Evolutionary conservation across 192 early-diverging fungal species (phyloP), one percentile per base, ranked within the genome.

Genomic region (Gonapodya prolifera): DNA sequence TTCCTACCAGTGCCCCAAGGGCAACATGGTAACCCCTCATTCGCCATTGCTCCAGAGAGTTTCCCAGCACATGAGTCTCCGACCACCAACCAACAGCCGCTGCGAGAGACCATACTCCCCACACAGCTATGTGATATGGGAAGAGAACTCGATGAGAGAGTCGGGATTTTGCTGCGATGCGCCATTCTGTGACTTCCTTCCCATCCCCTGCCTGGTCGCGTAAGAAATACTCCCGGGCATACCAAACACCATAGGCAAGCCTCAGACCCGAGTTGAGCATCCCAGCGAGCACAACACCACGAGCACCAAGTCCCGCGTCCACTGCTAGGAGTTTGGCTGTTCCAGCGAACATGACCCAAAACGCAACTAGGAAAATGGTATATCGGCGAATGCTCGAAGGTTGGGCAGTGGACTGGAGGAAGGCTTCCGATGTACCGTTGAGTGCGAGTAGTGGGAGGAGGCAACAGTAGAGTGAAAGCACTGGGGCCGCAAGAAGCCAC

Each of bases 351-450:
- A 32, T 13, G 31, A 32, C 32, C 71, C 71, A 73, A 73, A 73
- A 73, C 31, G 32, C 8, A 29, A 73, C 31, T 2, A 73, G 71
- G 8, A 18, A 8, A 2, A 32, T 30, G 8, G 71, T 30, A 73
- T 73, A 73, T 73, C 71, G 71, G 31, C 71, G 18, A 2, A 73
- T 73, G 8, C 8, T 32, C 8, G 71, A 8, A 18, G 71, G 8
- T 16, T 73, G 8, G 28, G 71, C 71, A 8, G 32, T 18, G 16
- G 71, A 30, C 31, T 73, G 71, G 8, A 73, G 28, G 31, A 73
- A 73, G 71, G 71, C 71, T 73, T 73, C 71, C 71, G 71, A 30
- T 13, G 32, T 32, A 8, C 71, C 71, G 29, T 73, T 73, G 18
- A 32, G 29, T 32, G 71, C 71, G 28, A 73, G 71, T 8, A 73